Conservation (phyloP, 345 rosid species). For the Eucalyptus polyanthemos region DNA sequence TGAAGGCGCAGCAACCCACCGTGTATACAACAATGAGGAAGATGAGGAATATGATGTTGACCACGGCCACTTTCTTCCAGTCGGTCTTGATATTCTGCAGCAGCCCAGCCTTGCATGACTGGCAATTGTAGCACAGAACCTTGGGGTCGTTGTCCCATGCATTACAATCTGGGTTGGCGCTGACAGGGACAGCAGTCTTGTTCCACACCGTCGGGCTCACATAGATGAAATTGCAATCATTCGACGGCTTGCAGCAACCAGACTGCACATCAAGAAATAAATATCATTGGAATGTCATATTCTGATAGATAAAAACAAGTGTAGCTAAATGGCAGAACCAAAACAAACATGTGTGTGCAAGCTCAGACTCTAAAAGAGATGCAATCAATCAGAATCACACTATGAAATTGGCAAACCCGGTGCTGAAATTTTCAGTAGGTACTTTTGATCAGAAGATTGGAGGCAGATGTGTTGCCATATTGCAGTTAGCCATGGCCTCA, state of each 20-base stretch:
- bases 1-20: constrained; percentile 77
- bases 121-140: constrained; percentile 59
- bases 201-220: constrained; percentile 56
- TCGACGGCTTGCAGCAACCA: constrained; percentile 90
- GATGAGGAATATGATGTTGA: constrained; percentile 60
- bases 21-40: constrained; percentile 60
- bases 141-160: constrained; percentile 25
- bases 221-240: constrained; percentile 53
- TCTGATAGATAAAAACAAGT: not conserved
- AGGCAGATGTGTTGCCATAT: not conserved
- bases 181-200: not conserved
- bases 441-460: not conserved
- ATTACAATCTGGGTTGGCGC: constrained; percentile 42
- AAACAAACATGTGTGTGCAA: not conserved
- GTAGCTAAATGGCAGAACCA: not conserved
- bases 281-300: not conserved
- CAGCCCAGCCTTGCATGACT: constrained; percentile 86
- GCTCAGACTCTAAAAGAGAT: not conserved
- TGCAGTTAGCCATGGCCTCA: not conserved
- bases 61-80: constrained; percentile 67
- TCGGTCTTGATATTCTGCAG: constrained; percentile 54
- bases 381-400: not conserved
- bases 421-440: not conserved
- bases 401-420: not conserved
- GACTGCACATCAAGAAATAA: constrained; percentile 27